A percentile compares a stretch with the other conserved stretches of the same genome.
These are phyloP conservation scores for Pseudocercospora eumusae DNA, from an alignment of 2,329 filamentous ascomycete species.

Conservation along the genomic window DNA sequence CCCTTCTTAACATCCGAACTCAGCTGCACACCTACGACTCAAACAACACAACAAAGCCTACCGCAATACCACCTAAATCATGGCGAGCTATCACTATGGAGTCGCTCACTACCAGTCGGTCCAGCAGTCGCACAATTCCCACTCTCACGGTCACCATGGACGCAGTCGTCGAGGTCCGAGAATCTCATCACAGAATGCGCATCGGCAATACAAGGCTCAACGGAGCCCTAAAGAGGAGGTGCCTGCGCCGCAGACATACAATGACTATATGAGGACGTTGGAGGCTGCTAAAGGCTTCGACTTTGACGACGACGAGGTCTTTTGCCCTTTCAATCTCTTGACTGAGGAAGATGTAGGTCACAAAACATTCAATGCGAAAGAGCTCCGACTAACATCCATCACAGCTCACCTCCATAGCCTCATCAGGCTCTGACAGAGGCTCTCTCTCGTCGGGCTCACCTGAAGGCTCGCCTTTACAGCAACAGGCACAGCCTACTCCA, in stretches of 20 bases:
- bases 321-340: slow-evolving; percentile 82
- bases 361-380: slow-evolving; percentile 18
- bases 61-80: slow-evolving; percentile 35
- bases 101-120: slow-evolving; percentile 52
- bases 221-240: slow-evolving; percentile 87
- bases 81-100: slow-evolving; percentile 55
- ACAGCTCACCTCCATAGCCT: slow-evolving; percentile 81
- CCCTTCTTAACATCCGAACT: slow-evolving; percentile 10
- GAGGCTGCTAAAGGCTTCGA: slow-evolving; percentile 93
- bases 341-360: slow-evolving; percentile 83
- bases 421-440: slow-evolving; percentile 84
- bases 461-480: slow-evolving; percentile 85
- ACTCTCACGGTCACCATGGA: slow-evolving; percentile 75
- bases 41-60: slow-evolving; percentile 1
- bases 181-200: slow-evolving; percentile 77
- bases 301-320: slow-evolving; percentile 92
- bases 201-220: slow-evolving; percentile 77
- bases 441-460: slow-evolving; percentile 94
- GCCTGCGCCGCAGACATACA: slow-evolving; percentile 72
- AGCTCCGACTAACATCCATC: slow-evolving; percentile 41
- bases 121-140: slow-evolving; percentile 55
- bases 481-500: slow-evolving; percentile 71
- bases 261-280: slow-evolving; percentile 80
- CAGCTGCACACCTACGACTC: background rate
- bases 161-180: slow-evolving; percentile 83